Evolutionary conservation across 73 alveolate genomes (phyloP), one percentile per base, ranked within the genome.

Genomic region (Paramecium tetraurelia): DNA sequence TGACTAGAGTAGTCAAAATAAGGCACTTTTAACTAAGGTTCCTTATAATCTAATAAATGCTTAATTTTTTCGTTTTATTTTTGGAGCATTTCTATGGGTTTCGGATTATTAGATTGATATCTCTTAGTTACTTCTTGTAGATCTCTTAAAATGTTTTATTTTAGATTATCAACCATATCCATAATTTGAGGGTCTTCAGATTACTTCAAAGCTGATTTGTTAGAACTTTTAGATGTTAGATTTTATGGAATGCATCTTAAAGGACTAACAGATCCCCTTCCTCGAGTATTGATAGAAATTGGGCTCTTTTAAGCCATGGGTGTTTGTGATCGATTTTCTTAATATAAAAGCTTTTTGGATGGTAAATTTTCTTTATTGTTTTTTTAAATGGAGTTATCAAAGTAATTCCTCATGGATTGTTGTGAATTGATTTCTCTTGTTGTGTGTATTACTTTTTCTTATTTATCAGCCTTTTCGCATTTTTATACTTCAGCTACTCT

Each of bases 231-330:
- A 63, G 53, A 11, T 2, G 84, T 63, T 24, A 7, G 27, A 7
- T 63, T 63, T 35, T 18, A 31, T 53, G n/a, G 21, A 53, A 53
- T 5, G 9, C 69, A 53, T 80, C 90, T 80, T 80, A 80, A 21
- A 3, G 90, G 90, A 48, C 90, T 80, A n/a, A 80, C 90, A 22
- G 90, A 80, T 43, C 90, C 90, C 10, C 90, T 43, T 43, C 90
- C 90, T 46, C 90, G n/a, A 44, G 90, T 80, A 24, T 80, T 80
- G 33, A 48, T 80, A 44, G 84, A 6, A 24, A 63, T 63, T 27
- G 84, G 84, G 12, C 12, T 63, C 27, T 63, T 63, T 33, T 63
- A 27, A 2, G 50, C 46, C 1, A 63, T 11, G 7, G 84, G 84
- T 7, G 84, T 63, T 31, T 63, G 35, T 12, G 84, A 63, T 31